Conservation (phyloP, 2,329 filamentous ascomycete genomes). For the Clarireedia hainanense region DNA sequence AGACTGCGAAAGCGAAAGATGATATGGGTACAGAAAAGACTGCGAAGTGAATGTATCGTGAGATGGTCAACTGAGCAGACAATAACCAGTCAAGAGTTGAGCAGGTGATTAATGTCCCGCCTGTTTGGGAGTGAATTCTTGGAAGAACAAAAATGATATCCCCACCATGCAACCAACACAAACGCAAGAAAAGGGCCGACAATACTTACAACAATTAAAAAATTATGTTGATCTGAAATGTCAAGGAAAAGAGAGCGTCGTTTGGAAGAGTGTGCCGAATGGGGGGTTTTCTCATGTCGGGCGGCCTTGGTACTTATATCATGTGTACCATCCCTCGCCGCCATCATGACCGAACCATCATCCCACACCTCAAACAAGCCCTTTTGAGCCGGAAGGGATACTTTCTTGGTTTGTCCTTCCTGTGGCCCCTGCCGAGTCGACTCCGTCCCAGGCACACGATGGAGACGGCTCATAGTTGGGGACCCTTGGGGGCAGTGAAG, state of each 20-base stretch:
- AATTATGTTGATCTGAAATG: neutral
- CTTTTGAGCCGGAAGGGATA: neutral
- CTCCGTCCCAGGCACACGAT: neutral
- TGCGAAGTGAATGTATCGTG: no score
- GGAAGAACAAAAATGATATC: no score
- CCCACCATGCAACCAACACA: no score
- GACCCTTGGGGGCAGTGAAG: neutral
- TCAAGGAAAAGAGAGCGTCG: conserved; percentile 3
- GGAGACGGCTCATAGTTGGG: neutral
- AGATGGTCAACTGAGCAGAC: no score
- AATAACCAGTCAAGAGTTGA: no score
- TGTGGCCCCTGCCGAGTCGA: neutral
- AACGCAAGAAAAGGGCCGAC: no score
- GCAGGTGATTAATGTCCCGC: no score
- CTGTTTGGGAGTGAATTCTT: no score
- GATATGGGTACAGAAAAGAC: no score
- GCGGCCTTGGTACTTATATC: neutral
- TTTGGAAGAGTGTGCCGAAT: neutral
- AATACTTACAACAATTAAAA: conserved; percentile 3
- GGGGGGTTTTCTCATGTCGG: neutral
- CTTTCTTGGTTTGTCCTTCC: neutral
- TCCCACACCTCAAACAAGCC: conserved; percentile 7
- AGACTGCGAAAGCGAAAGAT: no score
- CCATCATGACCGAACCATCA: neutral
- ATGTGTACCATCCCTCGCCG: neutral